Percentiles rank a stretch among this genome's conserved stretches.
Evolutionary conservation across 2,329 filamentous ascomycete genomes (phyloP).

Genomic region (Pseudomassariella vexata): DNA sequence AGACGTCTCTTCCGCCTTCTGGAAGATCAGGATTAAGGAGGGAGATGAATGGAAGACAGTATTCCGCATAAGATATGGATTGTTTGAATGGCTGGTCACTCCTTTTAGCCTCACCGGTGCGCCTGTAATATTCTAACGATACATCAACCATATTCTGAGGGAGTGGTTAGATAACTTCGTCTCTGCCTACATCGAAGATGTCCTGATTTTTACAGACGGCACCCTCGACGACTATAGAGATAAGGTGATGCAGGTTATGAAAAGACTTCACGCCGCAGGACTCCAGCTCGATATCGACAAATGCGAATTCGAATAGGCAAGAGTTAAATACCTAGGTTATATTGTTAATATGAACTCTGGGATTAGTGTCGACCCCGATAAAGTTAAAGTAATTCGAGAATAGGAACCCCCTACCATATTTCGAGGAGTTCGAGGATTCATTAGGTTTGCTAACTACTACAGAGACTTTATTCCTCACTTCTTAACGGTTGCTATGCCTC

Average conservation of each 20-base stretch:
- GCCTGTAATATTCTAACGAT: slow-evolving; percentile 7
- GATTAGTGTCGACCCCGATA: no score
- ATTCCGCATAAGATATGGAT: slow-evolving; percentile 22
- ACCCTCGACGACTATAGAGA: slow-evolving; percentile 15
- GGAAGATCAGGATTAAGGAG: slow-evolving; percentile 24
- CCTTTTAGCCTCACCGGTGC: slow-evolving; percentile 19
- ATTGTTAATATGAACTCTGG: no score
- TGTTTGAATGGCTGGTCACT: slow-evolving; percentile 24
- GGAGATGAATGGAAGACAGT: slow-evolving; percentile 27
- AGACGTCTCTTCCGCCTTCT: slow-evolving; percentile 23
- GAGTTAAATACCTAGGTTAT: no score
- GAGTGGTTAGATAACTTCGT: slow-evolving; percentile 5
- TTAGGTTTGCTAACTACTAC: no score
- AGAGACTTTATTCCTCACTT: no score
- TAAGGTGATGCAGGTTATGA: slow-evolving; percentile 16
- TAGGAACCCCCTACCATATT: no score
- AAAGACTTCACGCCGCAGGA: background rate
- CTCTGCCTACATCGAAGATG: slow-evolving; percentile 13
- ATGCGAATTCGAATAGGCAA: slow-evolving; percentile 24
- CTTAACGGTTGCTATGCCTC: no score
- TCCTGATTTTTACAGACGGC: slow-evolving; percentile 20
- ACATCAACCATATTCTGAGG: slow-evolving; percentile 8
- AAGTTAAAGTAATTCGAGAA: no score
- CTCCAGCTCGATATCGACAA: slow-evolving; percentile 18
- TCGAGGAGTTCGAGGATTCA: no score